A percentile compares a stretch with the other conserved stretches of the same genome.
Evolutionary conservation across 2,329 filamentous ascomycete genomes (phyloP).

Genomic region (Fusarium decemcellulare): DNA sequence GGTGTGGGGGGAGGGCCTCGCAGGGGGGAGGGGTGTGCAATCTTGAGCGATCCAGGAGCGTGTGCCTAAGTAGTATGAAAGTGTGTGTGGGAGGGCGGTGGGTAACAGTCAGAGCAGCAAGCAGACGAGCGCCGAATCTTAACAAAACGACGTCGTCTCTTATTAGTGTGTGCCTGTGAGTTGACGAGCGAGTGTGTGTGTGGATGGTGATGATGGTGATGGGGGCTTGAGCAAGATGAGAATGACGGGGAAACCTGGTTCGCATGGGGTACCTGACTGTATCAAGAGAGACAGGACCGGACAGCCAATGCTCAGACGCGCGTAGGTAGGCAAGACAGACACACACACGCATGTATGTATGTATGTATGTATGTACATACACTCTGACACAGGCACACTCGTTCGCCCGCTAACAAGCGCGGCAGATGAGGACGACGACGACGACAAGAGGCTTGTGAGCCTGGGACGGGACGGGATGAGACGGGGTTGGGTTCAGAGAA

Average conservation of each 20-base stretch:
- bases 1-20: constrained; percentile 36
- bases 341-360: constrained; percentile 17
- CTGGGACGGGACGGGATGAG: constrained; percentile 12
- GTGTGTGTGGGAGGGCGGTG: constrained; percentile 43
- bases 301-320: constrained; percentile 12
- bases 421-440: constrained; percentile 21
- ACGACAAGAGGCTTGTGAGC: background rate
- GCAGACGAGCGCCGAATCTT: constrained; percentile 39
- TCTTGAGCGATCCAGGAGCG: constrained; percentile 35
- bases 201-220: constrained; percentile 30
- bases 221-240: constrained; percentile 42
- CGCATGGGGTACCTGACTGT: constrained; percentile 25
- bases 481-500: background rate
- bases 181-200: constrained; percentile 21
- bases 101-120: constrained; percentile 32
- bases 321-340: constrained; percentile 24
- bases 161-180: constrained; percentile 27
- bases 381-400: constrained; percentile 12
- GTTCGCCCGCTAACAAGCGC: constrained; percentile 35
- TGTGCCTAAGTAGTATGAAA: background rate
- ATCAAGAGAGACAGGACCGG: constrained; percentile 33
- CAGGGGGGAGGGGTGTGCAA: constrained; percentile 32
- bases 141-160: constrained; percentile 20
- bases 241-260: constrained; percentile 40
- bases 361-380: background rate